Evolutionary conservation across 2,329 filamentous ascomycete species (phyloP).

Genomic region (Fonsecaea pedrosoi): DNA sequence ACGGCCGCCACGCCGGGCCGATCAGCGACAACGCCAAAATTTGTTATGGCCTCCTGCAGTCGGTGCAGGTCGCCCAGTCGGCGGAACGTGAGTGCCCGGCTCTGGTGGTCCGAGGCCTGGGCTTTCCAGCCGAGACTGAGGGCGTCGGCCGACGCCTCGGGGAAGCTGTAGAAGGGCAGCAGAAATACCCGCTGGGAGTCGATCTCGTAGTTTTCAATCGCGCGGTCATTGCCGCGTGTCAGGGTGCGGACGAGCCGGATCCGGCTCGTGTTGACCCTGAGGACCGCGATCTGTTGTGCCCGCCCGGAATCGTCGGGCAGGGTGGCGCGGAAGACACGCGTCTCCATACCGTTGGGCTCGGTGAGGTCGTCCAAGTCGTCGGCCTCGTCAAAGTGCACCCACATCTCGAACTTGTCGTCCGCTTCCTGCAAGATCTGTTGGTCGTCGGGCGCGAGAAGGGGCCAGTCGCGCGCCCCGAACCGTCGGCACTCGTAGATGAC

Average conservation of each 20-base stretch:
- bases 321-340: not conserved
- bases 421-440: not conserved
- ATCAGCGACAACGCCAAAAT: not conserved
- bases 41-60: not conserved
- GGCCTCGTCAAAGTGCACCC: not conserved
- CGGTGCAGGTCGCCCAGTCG: not conserved
- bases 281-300: not conserved
- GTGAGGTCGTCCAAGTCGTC: conserved; percentile 3
- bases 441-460: not conserved
- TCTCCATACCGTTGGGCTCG: not conserved
- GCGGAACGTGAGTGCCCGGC: not conserved
- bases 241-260: not conserved
- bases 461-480: not conserved
- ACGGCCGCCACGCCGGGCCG: not conserved
- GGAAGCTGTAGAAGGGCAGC: conserved; percentile 1
- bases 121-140: not conserved
- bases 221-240: not conserved
- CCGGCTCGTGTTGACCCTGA: not conserved
- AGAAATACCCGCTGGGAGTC: not conserved
- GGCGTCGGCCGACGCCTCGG: not conserved
- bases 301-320: not conserved
- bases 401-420: conserved; percentile 4
- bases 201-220: not conserved
- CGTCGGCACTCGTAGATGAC: not conserved
- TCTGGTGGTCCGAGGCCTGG: not conserved